Conservation (phyloP, 2,329 filamentous ascomycete species). For the Leptographium radiaticola region DNA sequence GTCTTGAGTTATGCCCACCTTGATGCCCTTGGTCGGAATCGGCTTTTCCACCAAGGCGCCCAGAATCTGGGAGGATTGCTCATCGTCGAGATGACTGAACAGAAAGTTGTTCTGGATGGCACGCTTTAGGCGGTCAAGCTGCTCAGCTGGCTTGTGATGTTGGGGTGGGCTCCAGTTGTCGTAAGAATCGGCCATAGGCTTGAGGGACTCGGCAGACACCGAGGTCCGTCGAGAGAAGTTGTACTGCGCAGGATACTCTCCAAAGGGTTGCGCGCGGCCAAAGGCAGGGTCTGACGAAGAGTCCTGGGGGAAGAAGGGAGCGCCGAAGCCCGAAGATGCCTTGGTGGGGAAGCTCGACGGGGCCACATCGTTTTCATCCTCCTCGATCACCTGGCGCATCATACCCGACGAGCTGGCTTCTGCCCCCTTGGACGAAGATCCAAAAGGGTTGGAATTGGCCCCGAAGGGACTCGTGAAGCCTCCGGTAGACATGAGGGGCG, state of each 20-base stretch:
- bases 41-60: slow-evolving; percentile 89
- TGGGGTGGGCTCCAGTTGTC: slow-evolving; percentile 85
- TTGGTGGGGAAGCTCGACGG: slow-evolving; percentile 38
- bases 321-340: background rate
- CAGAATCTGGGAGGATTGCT: slow-evolving; percentile 76
- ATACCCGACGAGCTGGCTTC: slow-evolving; percentile 8
- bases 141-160: slow-evolving; percentile 72
- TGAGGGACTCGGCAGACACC: slow-evolving; percentile 91
- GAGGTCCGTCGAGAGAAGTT: slow-evolving; percentile 89
- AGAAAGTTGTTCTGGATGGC: slow-evolving; percentile 86
- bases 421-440: slow-evolving; percentile 21
- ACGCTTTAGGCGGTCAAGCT: slow-evolving; percentile 62
- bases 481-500: slow-evolving; percentile 50
- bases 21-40: slow-evolving; percentile 78
- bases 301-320: slow-evolving; percentile 2
- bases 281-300: slow-evolving; percentile 24
- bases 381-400: slow-evolving; percentile 55
- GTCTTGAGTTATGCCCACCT: slow-evolving; percentile 37
- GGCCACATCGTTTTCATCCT: slow-evolving; percentile 65
- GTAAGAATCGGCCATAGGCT: slow-evolving; percentile 69
- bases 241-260: slow-evolving; percentile 81
- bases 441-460: slow-evolving; percentile 61
- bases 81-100: slow-evolving; percentile 88
- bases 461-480: slow-evolving; percentile 64
- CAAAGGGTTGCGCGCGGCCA: slow-evolving; percentile 38